These are phyloP conservation scores for Arachis stenosperma DNA, from an alignment of 306 rosid species.

Conservation along the genomic window DNA sequence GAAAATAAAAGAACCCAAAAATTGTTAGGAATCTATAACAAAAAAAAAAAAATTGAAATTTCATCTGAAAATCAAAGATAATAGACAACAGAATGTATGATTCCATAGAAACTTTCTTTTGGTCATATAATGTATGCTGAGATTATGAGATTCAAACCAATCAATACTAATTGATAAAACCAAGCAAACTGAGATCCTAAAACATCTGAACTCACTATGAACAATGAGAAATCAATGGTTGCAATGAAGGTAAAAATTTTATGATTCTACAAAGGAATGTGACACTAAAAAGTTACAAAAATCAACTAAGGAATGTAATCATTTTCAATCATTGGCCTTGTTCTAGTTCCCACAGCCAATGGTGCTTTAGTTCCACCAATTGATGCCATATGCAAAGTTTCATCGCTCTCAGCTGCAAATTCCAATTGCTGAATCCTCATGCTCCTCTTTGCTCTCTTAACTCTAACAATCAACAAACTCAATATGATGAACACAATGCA, in stretches of 20 bases:
- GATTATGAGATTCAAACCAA: slow-evolving; percentile 29
- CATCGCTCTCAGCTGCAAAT: slow-evolving; percentile 47
- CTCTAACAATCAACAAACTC: slow-evolving; percentile 39
- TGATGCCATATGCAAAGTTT: slow-evolving; percentile 47
- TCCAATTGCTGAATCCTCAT: slow-evolving; percentile 58
- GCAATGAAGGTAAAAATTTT: slow-evolving; percentile 4
- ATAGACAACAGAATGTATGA: neutral
- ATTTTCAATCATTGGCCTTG: slow-evolving; percentile 60
- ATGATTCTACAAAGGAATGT: slow-evolving; percentile 24
- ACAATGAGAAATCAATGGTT: slow-evolving; percentile 29
- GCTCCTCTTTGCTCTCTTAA: slow-evolving; percentile 27
- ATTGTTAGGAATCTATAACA: too few relatives aligned
- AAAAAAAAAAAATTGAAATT: neutral
- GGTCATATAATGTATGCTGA: slow-evolving; percentile 11
- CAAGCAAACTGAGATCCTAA: slow-evolving; percentile 34
- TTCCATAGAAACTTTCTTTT: neutral
- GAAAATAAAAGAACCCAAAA: too few relatives aligned
- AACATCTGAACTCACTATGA: slow-evolving; percentile 34
- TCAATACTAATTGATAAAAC: slow-evolving; percentile 12
- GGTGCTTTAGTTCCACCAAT: slow-evolving; percentile 64
- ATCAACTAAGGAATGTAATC: slow-evolving; percentile 53
- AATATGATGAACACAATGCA: slow-evolving; percentile 35
- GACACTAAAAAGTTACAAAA: slow-evolving; percentile 13
- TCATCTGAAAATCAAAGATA: neutral
- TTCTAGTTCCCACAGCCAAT: slow-evolving; percentile 58